Conservation (phyloP, 2,329 filamentous ascomycete species). For the Lomentospora prolificans region DNA sequence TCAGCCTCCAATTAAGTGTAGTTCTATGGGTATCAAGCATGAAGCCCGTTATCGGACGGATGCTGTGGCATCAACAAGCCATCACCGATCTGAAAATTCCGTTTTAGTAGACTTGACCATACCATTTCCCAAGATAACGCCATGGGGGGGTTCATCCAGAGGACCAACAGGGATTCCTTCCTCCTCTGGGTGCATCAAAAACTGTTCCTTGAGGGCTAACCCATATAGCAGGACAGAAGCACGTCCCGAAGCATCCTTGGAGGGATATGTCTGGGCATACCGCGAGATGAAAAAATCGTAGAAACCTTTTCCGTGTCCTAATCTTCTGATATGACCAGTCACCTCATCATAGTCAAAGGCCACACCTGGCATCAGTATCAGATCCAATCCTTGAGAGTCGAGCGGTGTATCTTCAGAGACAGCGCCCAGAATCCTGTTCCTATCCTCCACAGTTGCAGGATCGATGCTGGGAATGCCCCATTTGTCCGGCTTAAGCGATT, state of each 20-base stretch:
- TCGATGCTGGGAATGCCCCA: conserved; percentile 93
- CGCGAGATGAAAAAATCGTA: conserved; percentile 88
- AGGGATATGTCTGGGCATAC: conserved; percentile 43
- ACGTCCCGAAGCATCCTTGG: conserved; percentile 22
- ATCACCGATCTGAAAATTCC: conserved; percentile 4
- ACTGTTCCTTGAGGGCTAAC: conserved; percentile 76
- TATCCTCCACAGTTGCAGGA: conserved; percentile 49
- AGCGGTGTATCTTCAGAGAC: conserved; percentile 32
- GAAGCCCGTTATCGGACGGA: too few relatives aligned
- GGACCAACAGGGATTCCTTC: conserved; percentile 7
- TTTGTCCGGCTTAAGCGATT: conserved; percentile 63
- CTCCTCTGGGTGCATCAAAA: conserved; percentile 43
- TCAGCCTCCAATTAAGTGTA: too few relatives aligned
- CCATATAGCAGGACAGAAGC: conserved; percentile 52
- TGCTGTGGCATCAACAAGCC: too few relatives aligned
- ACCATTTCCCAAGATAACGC: conserved; percentile 64
- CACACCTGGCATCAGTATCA: conserved; percentile 87
- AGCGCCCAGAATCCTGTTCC: conserved; percentile 66
- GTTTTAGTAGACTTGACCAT: conserved; percentile 26
- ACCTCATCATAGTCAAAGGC: conserved; percentile 64
- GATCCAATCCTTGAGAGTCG: conserved; percentile 51
- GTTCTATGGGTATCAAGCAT: too few relatives aligned
- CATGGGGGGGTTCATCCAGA: conserved; percentile 69
- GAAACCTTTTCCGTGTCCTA: conserved; percentile 93
- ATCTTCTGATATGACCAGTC: conserved; percentile 51